Base-by-base conservation (phyloP, 352 stramenopile genomes). In the Phytophthora sansomeana region DNA sequence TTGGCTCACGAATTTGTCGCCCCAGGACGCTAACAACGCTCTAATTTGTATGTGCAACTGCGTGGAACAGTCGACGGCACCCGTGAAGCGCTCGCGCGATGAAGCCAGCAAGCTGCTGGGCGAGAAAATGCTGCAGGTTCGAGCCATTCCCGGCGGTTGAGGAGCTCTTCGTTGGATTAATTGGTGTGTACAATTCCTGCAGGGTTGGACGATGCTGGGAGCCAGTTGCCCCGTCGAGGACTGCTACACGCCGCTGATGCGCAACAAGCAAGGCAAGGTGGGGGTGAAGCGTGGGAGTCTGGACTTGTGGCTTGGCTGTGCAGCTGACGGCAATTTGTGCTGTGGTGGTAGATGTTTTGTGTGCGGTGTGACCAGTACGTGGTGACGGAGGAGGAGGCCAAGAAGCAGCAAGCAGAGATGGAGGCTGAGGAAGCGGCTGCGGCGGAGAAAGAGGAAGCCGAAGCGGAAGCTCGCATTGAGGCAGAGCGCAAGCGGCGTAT, bases 41-140 rank as follows among this genome's bases (percentile, higher is more conserved):
- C 36, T 7, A 21, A 29, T 56, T 14, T 57, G 5, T 13, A 35
- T 35, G 24, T 6, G 41, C 28, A 61, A 49, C 28, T 58, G 43
- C 14, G 26, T 19, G 16, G 11, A 43, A 16, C 39, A 71, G 39
- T 19, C 46, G 14, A 35, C 4, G 21, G 16, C 52, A 57, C 46
- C 53, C 4, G 35, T 63, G 46, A 75, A 61, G 50, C 67, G 66
- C 54, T 87, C 85, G 54, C 81, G 83, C 26, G 85, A 95, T 65
- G 83, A 92, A 54, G 82, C 87, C 30, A 95, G 84, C 72, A 77
- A 82, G 47, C 68, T 85, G 10, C 72, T 95, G 52, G 85, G 81
- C 60, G 81, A 95, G 69, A 93, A 93, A 64, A 90, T 95, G 71
- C 73, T 95, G 30, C 86, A 91, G 74, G 83, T 92, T 17, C 9